Percentiles rank a stretch among this genome's conserved stretches.
These are phyloP conservation scores for Ziziphus jujuba DNA, from an alignment of 306 rosid species.

Conservation along the genomic window DNA sequence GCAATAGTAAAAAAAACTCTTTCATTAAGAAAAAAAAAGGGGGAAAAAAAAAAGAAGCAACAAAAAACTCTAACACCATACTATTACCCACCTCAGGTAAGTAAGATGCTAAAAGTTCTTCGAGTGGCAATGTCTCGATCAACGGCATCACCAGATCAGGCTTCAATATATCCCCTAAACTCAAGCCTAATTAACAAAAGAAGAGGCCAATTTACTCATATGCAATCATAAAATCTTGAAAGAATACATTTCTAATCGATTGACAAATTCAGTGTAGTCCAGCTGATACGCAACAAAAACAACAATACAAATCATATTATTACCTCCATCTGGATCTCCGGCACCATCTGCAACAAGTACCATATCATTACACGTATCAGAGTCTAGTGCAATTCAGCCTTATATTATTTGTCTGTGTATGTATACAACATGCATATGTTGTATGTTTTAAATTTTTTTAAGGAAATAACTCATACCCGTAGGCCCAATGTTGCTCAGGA, in stretches of 20 bases:
- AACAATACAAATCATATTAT: constrained; percentile 19
- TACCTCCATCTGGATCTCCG: constrained; percentile 87
- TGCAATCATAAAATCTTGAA: not conserved
- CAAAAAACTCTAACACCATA: constrained; percentile 19
- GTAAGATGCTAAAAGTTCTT: constrained; percentile 70
- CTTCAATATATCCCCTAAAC: constrained; percentile 82
- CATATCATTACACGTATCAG: constrained; percentile 40
- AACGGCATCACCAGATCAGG: constrained; percentile 89
- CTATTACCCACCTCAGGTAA: constrained; percentile 77
- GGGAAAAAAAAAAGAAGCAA: no score
- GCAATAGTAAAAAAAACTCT: constrained; percentile 1
- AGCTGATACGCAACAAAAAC: constrained; percentile 8
- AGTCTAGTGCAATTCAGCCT: constrained; percentile 11
- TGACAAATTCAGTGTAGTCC: constrained; percentile 7
- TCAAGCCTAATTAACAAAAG: constrained; percentile 55
- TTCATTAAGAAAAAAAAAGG: no score
- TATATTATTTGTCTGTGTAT: not conserved
- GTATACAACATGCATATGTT: not conserved
- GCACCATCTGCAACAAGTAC: constrained; percentile 50
- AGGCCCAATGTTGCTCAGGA: constrained; percentile 74
- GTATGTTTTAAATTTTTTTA: constrained; percentile 2
- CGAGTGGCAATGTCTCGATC: constrained; percentile 69
- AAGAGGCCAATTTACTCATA: constrained; percentile 5
- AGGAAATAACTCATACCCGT: constrained; percentile 49
- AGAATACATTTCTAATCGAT: not conserved